Evolutionary conservation across 176 grass and related monocot genomes (phyloP).

Genomic region (Olyra latifolia): DNA sequence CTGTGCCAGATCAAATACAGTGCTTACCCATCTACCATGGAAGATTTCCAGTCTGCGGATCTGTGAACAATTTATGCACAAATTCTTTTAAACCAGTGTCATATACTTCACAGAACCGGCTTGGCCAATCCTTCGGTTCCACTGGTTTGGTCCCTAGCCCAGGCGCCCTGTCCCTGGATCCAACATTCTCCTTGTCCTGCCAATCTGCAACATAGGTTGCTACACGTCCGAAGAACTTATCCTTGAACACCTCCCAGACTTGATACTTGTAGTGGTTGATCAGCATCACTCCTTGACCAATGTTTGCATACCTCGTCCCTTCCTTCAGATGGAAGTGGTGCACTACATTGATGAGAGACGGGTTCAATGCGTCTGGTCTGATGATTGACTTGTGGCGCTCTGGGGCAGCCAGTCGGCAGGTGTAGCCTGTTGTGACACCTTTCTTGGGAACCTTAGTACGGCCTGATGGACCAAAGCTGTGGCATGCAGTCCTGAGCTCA

Average conservation of each 20-base stretch:
- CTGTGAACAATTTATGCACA: constrained; percentile 50
- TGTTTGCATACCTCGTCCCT: constrained; percentile 73
- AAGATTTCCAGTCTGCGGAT: constrained; percentile 60
- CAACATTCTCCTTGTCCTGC: constrained; percentile 89
- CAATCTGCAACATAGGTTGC: constrained; percentile 96
- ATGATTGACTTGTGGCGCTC: constrained; percentile 96
- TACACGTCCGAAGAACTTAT: constrained; percentile 82
- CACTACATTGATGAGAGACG: constrained; percentile 88
- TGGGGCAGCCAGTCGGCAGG: constrained; percentile 64
- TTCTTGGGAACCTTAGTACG: constrained; percentile 61
- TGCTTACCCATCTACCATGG: constrained; percentile 62
- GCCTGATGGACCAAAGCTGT: constrained; percentile 95
- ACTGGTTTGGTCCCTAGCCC: constrained; percentile 89
- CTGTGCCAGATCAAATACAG: constrained; percentile 32
- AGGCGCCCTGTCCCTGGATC: constrained; percentile 89
- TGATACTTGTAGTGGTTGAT: constrained; percentile 99
- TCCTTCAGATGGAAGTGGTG: constrained; percentile 97
- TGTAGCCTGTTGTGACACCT: constrained; percentile 69
- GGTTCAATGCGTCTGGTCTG: constrained; percentile 67
- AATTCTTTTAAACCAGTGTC: constrained; percentile 83
- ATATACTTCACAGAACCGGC: constrained; percentile 86
- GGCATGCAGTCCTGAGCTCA: constrained; percentile 79
- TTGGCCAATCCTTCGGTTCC: constrained; percentile 80
- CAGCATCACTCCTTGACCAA: constrained; percentile 73
- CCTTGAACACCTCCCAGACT: constrained; percentile 98